A percentile compares a stretch with the other conserved stretches of the same genome.
These are phyloP conservation scores for Farysia itapuensis DNA, from an alignment of 1,284 basidiomycete genomes.

Conservation along the genomic window DNA sequence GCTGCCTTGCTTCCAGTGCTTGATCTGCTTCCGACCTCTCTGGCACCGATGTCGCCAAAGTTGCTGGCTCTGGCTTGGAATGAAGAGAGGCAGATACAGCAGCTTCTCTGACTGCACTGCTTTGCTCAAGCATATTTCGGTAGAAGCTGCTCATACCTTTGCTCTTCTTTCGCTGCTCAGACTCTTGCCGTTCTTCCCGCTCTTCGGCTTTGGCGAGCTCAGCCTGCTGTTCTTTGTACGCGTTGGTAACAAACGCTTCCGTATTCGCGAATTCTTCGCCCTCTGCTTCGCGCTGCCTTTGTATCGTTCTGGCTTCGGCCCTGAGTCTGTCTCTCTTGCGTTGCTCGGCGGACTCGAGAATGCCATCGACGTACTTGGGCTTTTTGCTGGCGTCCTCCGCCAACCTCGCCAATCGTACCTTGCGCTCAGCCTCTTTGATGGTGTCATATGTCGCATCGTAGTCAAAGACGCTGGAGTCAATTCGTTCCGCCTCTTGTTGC, in stretches of 20 bases:
- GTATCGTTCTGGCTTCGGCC: conserved; percentile 97
- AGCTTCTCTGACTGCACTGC: conserved; percentile 47
- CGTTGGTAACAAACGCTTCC: conserved; percentile 94
- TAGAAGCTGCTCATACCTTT: conserved; percentile 70
- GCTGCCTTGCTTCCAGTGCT: conserved; percentile 67
- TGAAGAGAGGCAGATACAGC: conserved; percentile 36
- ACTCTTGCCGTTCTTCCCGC: conserved; percentile 73
- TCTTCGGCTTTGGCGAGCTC: conserved; percentile 78
- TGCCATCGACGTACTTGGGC: conserved; percentile 89
- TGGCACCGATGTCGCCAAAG: conserved; percentile 67
- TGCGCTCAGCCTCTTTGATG: conserved; percentile 84
- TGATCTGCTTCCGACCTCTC: conserved; percentile 63
- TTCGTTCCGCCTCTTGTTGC: conserved; percentile 68
- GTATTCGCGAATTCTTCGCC: conserved; percentile 93
- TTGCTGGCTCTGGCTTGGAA: conserved; percentile 64
- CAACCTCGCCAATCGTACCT: conserved; percentile 63
- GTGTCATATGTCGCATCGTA: conserved; percentile 96
- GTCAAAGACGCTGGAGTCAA: conserved; percentile 85
- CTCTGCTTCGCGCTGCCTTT: conserved; percentile 85
- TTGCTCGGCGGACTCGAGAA: conserved; percentile 80
- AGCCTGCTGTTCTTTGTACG: conserved; percentile 94
- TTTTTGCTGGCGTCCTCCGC: conserved; percentile 68
- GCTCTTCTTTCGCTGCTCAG: conserved; percentile 74
- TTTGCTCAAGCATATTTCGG: conserved; percentile 47
- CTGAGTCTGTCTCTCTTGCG: conserved; percentile 83